Evolutionary conservation across 2,329 filamentous ascomycete species (phyloP).

Genomic region (Teratosphaeria epicoccoides): DNA sequence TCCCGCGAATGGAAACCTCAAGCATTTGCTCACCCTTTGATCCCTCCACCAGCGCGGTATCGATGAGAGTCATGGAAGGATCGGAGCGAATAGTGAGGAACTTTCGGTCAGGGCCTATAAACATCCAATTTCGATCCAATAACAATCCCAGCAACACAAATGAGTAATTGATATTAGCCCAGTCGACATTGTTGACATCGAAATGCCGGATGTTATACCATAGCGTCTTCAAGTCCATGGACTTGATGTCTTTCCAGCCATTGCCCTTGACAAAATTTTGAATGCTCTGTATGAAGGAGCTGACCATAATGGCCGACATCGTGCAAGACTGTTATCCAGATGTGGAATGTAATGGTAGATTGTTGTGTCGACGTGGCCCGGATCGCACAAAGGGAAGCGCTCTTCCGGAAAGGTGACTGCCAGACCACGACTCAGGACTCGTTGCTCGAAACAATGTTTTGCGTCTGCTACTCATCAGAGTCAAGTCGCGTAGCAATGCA

Average conservation of each 20-base stretch:
- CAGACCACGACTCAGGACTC: no score
- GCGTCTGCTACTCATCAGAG: no score
- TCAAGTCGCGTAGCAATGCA: no score
- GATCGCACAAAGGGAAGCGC: no score
- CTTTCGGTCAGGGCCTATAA: conserved; percentile 42
- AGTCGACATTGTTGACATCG: conserved; percentile 4
- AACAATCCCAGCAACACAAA: conserved; percentile 17
- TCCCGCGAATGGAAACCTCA: conserved; percentile 37
- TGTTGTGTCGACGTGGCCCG: no score
- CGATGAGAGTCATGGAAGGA: conserved; percentile 52
- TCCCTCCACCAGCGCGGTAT: conserved; percentile 37
- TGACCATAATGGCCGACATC: not conserved
- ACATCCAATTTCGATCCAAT: conserved; percentile 59
- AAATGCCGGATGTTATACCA: conserved; percentile 1
- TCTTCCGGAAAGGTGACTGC: not conserved
- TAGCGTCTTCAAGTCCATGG: not conserved
- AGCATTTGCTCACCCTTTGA: conserved; percentile 32
- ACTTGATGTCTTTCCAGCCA: not conserved
- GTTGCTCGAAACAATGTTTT: no score
- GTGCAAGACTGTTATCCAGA: not conserved
- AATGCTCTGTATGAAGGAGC: not conserved
- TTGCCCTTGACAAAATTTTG: not conserved
- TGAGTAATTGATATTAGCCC: conserved; percentile 7
- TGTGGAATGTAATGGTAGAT: not conserved
- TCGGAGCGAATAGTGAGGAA: conserved; percentile 55